Conservation (phyloP, 768 basidiomycete species). For the Mycena vitilis region DNA sequence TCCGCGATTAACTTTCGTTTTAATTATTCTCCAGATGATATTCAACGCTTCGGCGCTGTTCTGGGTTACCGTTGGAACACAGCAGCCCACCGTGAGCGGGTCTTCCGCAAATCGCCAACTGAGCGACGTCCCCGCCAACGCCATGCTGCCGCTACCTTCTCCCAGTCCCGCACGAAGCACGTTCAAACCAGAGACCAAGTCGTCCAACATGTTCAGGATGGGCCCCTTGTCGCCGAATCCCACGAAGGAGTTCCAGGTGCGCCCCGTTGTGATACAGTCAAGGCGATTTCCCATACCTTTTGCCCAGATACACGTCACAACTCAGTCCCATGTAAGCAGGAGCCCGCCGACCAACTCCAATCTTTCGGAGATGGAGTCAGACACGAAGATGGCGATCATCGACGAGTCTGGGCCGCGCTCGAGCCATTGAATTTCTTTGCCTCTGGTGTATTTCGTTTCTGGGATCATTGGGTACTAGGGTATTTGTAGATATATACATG, state of each 20-base stretch:
- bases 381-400: no score
- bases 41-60: constrained; percentile 60
- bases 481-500: no score
- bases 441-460: no score
- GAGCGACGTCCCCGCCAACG: not conserved
- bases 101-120: not conserved
- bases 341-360: constrained; percentile 14
- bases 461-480: no score
- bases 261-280: not conserved
- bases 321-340: constrained; percentile 19
- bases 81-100: not conserved
- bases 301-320: constrained; percentile 24
- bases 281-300: no score
- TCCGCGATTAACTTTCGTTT: not conserved
- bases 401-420: no score
- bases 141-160: not conserved
- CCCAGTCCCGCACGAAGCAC: not conserved
- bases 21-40: constrained; percentile 49
- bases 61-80: constrained; percentile 55
- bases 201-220: constrained; percentile 8
- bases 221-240: not conserved
- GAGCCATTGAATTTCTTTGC: no score
- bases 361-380: no score
- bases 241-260: constrained; percentile 25
- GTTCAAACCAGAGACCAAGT: constrained; percentile 6